A percentile compares a stretch with the other conserved stretches of the same genome.
phyloP scores from a whole-genome alignment of 805 yeast species.

The Suhomyces faveliae region DNA sequence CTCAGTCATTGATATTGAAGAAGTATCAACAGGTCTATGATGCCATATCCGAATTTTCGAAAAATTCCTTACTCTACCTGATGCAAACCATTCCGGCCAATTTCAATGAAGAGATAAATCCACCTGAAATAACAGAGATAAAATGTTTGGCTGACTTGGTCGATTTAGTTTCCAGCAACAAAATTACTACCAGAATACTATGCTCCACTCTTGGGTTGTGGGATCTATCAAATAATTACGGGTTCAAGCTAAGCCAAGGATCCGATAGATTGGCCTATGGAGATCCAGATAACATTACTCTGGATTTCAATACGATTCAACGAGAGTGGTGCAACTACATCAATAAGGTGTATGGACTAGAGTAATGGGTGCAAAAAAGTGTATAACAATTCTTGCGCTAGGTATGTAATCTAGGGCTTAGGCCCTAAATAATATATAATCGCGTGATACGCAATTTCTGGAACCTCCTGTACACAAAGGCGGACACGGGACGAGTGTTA shows the following conservation, averaged over 20 bases:
- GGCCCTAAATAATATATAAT: neutral
- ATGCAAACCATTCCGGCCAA: conserved; percentile 14
- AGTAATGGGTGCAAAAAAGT: conserved; percentile 15
- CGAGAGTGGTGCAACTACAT: conserved; percentile 27
- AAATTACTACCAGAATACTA: conserved; percentile 29
- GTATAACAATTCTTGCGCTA: no score
- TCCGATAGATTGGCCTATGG: neutral
- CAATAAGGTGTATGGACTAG: conserved; percentile 36
- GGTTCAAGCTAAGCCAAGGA: neutral
- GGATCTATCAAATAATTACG: conserved; percentile 27
- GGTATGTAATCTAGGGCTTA: neutral
- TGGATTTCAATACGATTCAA: conserved; percentile 9
- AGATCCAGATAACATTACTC: neutral
- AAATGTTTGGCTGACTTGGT: conserved; percentile 11
- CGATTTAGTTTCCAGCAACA: conserved; percentile 15
- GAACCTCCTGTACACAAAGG: neutral
- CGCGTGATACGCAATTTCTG: neutral
- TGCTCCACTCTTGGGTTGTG: conserved; percentile 37
- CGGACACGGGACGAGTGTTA: neutral
- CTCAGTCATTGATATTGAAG: neutral
- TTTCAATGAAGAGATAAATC: conserved; percentile 8
- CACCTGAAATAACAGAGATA: neutral
- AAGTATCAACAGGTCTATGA: conserved; percentile 6
- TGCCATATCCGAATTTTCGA: conserved; percentile 8
- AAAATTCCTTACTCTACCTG: conserved; percentile 12